Base-by-base conservation (phyloP, 345 rosid species). In the Litchi chinensis region DNA sequence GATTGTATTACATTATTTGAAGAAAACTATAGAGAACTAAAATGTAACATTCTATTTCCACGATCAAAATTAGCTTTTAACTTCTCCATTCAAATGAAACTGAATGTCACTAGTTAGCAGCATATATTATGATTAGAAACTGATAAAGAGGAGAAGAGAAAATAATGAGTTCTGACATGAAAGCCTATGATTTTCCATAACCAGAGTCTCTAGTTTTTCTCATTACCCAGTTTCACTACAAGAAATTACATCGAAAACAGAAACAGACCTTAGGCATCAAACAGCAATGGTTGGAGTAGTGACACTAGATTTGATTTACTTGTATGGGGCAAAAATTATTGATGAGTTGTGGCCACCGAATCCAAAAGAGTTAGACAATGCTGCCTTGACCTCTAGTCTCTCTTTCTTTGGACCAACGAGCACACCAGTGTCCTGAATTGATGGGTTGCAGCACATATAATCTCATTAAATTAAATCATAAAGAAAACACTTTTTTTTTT, bases 341-440 rank as follows among this genome's bases (percentile, higher is more conserved):
- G 98, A 93, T n/a, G 98, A 93, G 87, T 95, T 95, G 86, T 95
- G 98, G 77, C 98, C 98, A 40, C 98, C 98, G 77, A 93, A 92
- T 73, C 98, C 98, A 66, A 95, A 95, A 12, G 98, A 93, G 78
- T 93, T 95, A 39, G 97, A 95, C 73, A 95, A 82, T 43, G 98
- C 98, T 40, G 89, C 97, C 90, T 89, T 95, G 16, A 95, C 79
- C 60, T 95, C 84, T 79, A 93, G 71, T 54, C 91, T 91, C 89
- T 95, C 98, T 84, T 93, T 95, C 92, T 87, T 83, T 3, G 94
- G 86, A 73, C 98, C 98, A 48, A 92, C 95, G 67, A 95, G 89
- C 78, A 93, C 80, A 10, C 76, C 85, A 8, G 88, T 79, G 76
- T 95, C 91, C 98, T 95, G 92, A 68, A 82, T 79, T 70, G 79